Evolutionary conservation across 148 eudicot species (phyloP), one percentile per base, ranked within the genome.

Genomic region (Fagopyrum homotropicum): DNA sequence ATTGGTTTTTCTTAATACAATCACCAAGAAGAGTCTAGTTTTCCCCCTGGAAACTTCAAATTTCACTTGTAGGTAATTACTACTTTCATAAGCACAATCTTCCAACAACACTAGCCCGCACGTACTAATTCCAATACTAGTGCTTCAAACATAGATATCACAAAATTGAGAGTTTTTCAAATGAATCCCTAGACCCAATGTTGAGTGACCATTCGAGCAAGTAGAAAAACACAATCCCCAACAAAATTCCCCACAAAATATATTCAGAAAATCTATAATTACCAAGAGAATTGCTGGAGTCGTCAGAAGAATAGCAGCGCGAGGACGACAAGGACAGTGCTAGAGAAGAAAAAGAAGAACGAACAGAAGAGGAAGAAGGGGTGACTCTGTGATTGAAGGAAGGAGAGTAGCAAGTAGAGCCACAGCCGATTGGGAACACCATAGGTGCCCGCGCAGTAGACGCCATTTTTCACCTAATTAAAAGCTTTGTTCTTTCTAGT

Each of bases 261-360:
- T 55, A 16, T 16, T 5, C 5, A 7, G 17, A n/a, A 55, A n/a
- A 16, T 16, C 12, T 2, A 3, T 9, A 55, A 55, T n/a, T 55
- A 55, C 60, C 60, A 55, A 16, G 26, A n/a, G 22, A 55, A 55
- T 55, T 55, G 60, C 5, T 16, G 60, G 22, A 55, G 5, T 55
- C 60, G 60, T 17, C 16, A 19, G 60, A 55, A 55, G 60, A 55
- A n/a, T 55, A n/a, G 60, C 16, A 55, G 60, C 60, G 60, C 60
- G 60, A 55, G 5, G 60, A 55, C 60, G 60, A 55, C 22, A n/a
- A 12, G 7, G 60, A 55, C 60, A 22, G 17, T 16, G 60, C 19
- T 55, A 55, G 60, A 55, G 22, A 55, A 55, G 60, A 55, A 55
- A 55, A 16, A 55, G 26, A n/a, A 55, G 22, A 49, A 49, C 12